Conservation (phyloP, 129 eudicot species). For the Ambrosia trifida region DNA sequence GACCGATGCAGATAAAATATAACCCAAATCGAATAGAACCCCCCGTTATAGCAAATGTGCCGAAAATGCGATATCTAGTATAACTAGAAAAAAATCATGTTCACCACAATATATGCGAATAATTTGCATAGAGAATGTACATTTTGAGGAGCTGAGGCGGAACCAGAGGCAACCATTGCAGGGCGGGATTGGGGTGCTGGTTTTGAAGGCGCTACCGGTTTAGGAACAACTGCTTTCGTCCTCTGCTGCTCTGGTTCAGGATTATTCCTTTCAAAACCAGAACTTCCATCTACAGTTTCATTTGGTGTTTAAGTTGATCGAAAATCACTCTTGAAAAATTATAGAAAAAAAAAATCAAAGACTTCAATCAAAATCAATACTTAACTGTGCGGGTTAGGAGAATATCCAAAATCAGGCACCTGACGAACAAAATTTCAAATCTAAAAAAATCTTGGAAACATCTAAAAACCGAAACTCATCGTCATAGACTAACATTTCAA, state of each 20-base stretch:
- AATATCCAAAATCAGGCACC: constrained; percentile 88
- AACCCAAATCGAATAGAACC: neutral
- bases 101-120: neutral
- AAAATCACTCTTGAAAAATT: constrained; percentile 13
- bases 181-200: constrained; percentile 48
- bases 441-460: neutral
- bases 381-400: constrained; percentile 81
- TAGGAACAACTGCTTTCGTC: constrained; percentile 48
- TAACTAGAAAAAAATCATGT: neutral
- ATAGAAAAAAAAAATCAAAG: constrained; percentile 29
- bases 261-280: constrained; percentile 60
- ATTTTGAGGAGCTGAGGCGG: constrained; percentile 50
- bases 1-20: neutral
- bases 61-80: neutral
- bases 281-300: constrained; percentile 66
- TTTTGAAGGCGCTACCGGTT: constrained; percentile 52
- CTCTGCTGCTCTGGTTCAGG: constrained; percentile 61
- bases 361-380: constrained; percentile 30
- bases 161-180: constrained; percentile 35
- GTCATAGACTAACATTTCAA: neutral
- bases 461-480: neutral
- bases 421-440: constrained; percentile 28
- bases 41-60: neutral
- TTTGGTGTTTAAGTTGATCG: neutral
- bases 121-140: constrained; percentile 25